Base-by-base conservation (phyloP, 1,284 basidiomycete species). In the Papiliotrema laurentii region DNA sequence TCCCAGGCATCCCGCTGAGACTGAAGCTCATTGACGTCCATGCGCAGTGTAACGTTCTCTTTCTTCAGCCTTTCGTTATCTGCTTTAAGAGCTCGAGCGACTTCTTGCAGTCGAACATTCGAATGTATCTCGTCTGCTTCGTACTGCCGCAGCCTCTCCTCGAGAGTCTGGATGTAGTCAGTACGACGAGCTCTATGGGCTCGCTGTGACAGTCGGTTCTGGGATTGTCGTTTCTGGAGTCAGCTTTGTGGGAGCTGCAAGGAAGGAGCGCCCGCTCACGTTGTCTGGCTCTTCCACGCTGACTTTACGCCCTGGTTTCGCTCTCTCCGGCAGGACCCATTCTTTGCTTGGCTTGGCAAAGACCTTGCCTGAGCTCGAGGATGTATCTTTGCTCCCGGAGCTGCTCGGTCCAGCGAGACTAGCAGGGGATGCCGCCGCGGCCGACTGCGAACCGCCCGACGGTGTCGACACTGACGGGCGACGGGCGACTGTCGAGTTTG, bases 141-240 rank as follows among this genome's bases (percentile, higher is more conserved):
- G 63, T 90, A 92, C 34, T 83, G 82, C 56, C 87, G 83, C 43
- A 93, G 78, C 39, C 89, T 85, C 53, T 88, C 86, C 73, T 93
- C 89, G 28, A 93, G 80, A 46, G 91, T 89, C n/a, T 84, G 82
- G 36, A 93, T 83, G 64, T 92, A 90, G 22, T 86, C 85, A 65
- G 92, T 89, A 68, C 89, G 89, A 51, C 90, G 83, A 63, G 92
- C 90, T 33, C 90, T 81, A 72, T 93, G 92, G 4, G 90, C 89
- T 38, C 90, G 83, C 68, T 94, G 90, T 4, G 89, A 89, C 34
- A 87, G 87, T 55, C 90, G 63, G 58, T 75, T 93, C 55, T 69
- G 59, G 9, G 50, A 66, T 60, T 69, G 65, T 0, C 69, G 61
- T 53, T 65, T 63, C 59, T 64, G 36, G 4, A 16, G 27, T 34